Base-by-base conservation (phyloP, 2,329 filamentous ascomycete genomes). In the Hypoxylon sp. region DNA sequence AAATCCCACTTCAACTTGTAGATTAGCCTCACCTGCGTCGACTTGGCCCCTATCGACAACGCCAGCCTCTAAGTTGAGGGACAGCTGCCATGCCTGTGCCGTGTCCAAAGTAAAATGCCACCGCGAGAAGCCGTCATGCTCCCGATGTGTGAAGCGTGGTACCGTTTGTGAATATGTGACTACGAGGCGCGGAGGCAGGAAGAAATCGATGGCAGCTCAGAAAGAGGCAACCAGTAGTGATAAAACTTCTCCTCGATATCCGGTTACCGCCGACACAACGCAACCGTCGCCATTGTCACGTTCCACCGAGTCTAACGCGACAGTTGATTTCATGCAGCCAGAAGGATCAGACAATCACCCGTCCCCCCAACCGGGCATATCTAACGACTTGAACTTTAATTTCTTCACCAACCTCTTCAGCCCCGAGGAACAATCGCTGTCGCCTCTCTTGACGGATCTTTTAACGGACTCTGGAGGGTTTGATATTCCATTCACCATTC, bases 211-310 rank as follows among this genome's bases (percentile, higher is more conserved):
- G 6, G 37, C 15, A 1, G 15, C 15, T 39, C 37, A n/a, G 37
- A 39, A 39, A n/a, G 37, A 39, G 15, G 15, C 13, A 2, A 39
- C 5, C 6, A 2, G 37, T 39, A 7, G 37, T 39, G 37, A n/a
- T 39, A 39, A 39, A 39, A 15, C 37, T n/a, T 39, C 37, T 39
- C 37, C 37, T 37, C 35, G 35, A 39, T 39, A 39, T 39, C 37
- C 15, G 37, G 15, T n/a, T 39, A 39, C 6, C 37, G 37, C n/a
- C 13, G n/a, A 39, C 17, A 39, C 37, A 39, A 17, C 15, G 37
- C 37, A 39, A 6, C 37, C 37, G n/a, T 39, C 37, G 37, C 37
- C 15, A 15, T 17, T 39, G 13, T 15, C 15, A n/a, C 15, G 5
- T 39, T 39, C 37, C 3, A 15, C 37, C 15, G 37, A 39, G 15